Conservation (phyloP, 345 rosid genomes). For the Salix koriyanagi region DNA sequence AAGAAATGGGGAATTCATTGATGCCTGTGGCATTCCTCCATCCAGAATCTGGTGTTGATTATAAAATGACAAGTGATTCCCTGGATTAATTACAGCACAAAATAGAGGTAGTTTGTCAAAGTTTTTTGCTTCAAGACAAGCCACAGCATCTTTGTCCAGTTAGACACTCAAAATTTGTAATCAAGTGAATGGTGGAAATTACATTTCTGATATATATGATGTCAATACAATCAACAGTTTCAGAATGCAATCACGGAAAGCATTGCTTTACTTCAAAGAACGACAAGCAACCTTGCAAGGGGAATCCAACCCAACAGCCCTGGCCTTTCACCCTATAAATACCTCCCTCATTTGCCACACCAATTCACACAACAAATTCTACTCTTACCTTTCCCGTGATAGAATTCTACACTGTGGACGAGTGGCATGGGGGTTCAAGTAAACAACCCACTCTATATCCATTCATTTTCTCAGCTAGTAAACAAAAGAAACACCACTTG, state of each 20-base stretch:
- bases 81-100: not conserved
- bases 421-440: constrained; percentile 18
- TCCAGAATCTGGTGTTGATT: too few relatives aligned
- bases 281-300: not conserved
- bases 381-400: not conserved
- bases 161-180: not conserved
- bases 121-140: not conserved
- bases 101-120: not conserved
- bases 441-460: not conserved
- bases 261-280: constrained; percentile 24
- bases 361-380: constrained; percentile 12
- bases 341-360: constrained; percentile 2
- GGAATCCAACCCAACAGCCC: not conserved
- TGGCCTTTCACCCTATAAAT: constrained; percentile 14
- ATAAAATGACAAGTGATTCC: not conserved
- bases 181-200: too few relatives aligned
- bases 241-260: constrained; percentile 1
- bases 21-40: too few relatives aligned
- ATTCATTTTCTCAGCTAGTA: constrained; percentile 9
- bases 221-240: not conserved
- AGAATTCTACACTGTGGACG: constrained; percentile 9
- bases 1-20: too few relatives aligned
- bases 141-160: not conserved
- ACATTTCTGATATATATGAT: constrained; percentile 5
- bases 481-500: not conserved